Evolutionary conservation across 2,329 filamentous ascomycete genomes (phyloP).

Genomic region (Aspergillus melleus): DNA sequence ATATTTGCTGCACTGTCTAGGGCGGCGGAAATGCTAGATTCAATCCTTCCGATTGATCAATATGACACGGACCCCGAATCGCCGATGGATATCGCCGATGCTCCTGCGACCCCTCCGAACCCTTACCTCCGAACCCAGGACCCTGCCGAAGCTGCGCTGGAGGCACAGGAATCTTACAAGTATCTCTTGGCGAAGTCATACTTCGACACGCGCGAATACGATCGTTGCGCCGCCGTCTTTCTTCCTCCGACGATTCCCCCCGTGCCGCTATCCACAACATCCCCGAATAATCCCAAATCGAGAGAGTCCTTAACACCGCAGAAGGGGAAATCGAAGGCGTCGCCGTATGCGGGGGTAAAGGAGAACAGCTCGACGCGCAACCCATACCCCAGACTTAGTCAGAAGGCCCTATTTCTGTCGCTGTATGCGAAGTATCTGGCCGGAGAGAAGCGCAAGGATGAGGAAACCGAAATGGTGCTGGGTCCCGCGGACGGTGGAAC

Average conservation of each 20-base stretch:
- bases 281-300: constrained; percentile 38
- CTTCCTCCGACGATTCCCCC: constrained; percentile 77
- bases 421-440: constrained; percentile 91
- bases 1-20: constrained; percentile 47
- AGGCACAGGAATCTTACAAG: constrained; percentile 75
- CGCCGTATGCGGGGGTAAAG: constrained; percentile 38
- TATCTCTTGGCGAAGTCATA: constrained; percentile 91
- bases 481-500: constrained; percentile 86
- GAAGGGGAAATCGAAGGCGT: constrained; percentile 63
- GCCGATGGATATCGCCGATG: constrained; percentile 57
- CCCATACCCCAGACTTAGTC: constrained; percentile 63
- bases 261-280: constrained; percentile 53
- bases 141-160: constrained; percentile 70
- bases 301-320: constrained; percentile 44
- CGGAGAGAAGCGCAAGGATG: constrained; percentile 93
- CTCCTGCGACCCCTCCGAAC: constrained; percentile 52
- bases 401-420: constrained; percentile 88
- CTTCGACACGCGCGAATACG: constrained; percentile 93
- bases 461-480: constrained; percentile 96
- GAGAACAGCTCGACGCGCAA: constrained; percentile 33
- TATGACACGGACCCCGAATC: constrained; percentile 61
- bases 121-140: constrained; percentile 60
- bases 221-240: constrained; percentile 88
- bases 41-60: constrained; percentile 63
- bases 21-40: constrained; percentile 90